Conservation (phyloP, 1,284 basidiomycete genomes). For the Cutaneotrichosporon sp. region DNA sequence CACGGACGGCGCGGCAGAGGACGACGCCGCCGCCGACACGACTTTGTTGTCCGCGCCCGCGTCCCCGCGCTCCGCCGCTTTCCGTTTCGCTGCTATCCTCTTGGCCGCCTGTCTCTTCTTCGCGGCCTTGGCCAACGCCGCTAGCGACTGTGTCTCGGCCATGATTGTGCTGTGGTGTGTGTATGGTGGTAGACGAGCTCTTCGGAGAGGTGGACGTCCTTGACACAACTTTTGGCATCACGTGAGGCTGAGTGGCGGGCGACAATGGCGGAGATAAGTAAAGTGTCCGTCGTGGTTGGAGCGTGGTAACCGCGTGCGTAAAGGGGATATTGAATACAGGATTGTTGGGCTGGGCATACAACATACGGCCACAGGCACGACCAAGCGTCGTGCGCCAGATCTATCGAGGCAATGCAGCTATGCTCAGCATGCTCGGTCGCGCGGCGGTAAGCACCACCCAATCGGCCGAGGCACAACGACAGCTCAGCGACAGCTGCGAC, state of each 20-base stretch:
- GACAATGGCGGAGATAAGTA: too few species aligned
- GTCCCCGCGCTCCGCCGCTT: not conserved
- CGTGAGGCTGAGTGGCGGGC: not conserved
- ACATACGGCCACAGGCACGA: too few species aligned
- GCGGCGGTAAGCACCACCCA: not conserved
- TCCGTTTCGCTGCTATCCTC: not conserved
- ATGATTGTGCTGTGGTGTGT: not conserved
- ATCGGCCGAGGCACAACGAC: too few species aligned
- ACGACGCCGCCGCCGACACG: too few species aligned
- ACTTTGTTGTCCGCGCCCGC: too few species aligned
- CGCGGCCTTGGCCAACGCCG: not conserved
- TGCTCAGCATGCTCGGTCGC: not conserved
- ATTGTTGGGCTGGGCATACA: too few species aligned
- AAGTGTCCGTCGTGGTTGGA: too few species aligned
- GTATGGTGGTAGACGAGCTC: not conserved
- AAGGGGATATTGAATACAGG: too few species aligned
- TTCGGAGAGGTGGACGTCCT: not conserved
- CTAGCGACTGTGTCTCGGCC: not conserved
- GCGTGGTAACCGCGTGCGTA: too few species aligned
- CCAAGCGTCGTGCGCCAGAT: too few species aligned
- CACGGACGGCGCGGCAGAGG: too few species aligned
- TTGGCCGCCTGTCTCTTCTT: not conserved
- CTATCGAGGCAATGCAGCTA: not conserved
- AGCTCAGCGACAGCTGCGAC: too few species aligned
- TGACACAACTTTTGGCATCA: conserved; percentile 1